Conservation (phyloP, 192 early-diverging fungal genomes). For the Backusella sp. region DNA sequence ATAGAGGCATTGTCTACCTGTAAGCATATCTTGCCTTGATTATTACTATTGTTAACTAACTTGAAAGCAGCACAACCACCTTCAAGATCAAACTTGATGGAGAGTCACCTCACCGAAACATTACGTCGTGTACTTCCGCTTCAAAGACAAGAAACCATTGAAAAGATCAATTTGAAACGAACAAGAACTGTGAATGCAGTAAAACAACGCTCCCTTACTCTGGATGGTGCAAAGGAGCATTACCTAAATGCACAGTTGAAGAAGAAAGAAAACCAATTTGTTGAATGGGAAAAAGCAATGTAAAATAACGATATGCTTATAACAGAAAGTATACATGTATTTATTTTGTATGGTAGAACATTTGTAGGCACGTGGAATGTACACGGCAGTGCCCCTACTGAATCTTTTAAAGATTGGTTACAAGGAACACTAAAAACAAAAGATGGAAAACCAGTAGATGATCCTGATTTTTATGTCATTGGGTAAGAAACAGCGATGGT, state of each 20-base stretch:
- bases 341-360: slow-evolving; percentile 34
- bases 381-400: slow-evolving; percentile 66
- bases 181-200: background rate
- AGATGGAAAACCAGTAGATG: slow-evolving; percentile 34
- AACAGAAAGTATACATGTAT: background rate
- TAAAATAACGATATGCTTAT: background rate
- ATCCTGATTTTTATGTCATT: slow-evolving; percentile 68
- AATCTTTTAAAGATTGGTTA: slow-evolving; percentile 66
- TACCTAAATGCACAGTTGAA: slow-evolving; percentile 33
- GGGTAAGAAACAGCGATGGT: slow-evolving; percentile 46
- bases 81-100: background rate
- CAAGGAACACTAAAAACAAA: slow-evolving; percentile 37
- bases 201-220: background rate
- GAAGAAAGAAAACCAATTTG: slow-evolving; percentile 40
- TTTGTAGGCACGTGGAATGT: slow-evolving; percentile 94
- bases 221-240: slow-evolving; percentile 14
- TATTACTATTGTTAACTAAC: background rate
- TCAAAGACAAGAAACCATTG: slow-evolving; percentile 21
- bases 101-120: background rate
- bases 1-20: background rate
- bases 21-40: background rate
- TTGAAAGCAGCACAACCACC: background rate
- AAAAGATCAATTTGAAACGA: slow-evolving; percentile 18
- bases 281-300: slow-evolving; percentile 35
- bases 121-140: slow-evolving; percentile 23